A percentile compares a stretch with the other conserved stretches of the same genome.
phyloP scores from a whole-genome alignment of 192 early-diverging fungal genomes.

The Linnemannia hyalina region DNA sequence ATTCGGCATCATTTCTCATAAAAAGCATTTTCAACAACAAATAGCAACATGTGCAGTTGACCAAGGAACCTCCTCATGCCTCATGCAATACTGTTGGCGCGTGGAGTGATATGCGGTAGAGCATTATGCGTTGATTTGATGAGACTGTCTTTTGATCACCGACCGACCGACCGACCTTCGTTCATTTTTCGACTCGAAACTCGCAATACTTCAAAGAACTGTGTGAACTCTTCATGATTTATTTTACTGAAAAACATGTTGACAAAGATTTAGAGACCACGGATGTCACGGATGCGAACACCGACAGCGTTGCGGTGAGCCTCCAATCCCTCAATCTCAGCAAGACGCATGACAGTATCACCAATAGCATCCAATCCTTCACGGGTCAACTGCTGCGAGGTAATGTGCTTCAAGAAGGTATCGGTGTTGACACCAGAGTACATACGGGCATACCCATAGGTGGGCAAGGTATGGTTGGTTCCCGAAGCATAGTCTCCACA shows the following conservation, averaged over 20 bases:
- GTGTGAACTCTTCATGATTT: background rate
- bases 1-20: background rate
- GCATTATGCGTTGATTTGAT: no score
- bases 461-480: constrained; percentile 99
- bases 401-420: constrained; percentile 98
- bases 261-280: constrained; percentile 23
- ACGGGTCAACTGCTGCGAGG: constrained; percentile 89
- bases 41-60: no score
- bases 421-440: constrained; percentile 98
- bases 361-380: constrained; percentile 89
- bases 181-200: no score
- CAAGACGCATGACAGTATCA: constrained; percentile 93
- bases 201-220: background rate
- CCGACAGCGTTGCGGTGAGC: constrained; percentile 98
- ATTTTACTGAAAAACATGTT: background rate
- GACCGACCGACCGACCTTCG: no score
- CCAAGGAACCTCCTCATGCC: background rate
- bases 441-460: constrained; percentile 98
- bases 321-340: constrained; percentile 95
- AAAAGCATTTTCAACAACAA: background rate
- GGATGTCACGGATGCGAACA: constrained; percentile 81
- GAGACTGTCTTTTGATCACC: no score
- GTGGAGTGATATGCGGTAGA: no score
- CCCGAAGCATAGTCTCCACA: constrained; percentile 99
- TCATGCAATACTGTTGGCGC: background rate